Conservation (phyloP, 345 rosid genomes). For the Populus alba region DNA sequence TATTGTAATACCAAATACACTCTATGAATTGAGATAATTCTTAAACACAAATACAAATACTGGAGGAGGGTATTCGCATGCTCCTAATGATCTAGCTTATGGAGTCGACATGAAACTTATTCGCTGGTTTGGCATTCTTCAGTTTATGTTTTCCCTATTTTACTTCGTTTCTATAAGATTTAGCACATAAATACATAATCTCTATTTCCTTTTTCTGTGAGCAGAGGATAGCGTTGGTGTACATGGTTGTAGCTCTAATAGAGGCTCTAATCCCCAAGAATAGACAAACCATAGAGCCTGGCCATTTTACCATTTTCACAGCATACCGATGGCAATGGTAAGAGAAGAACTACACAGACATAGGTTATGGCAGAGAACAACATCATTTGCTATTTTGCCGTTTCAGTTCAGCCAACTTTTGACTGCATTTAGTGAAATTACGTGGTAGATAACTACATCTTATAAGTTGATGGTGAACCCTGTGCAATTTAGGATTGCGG, state of each 20-base stretch:
- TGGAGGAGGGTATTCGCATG: slow-evolving; percentile 80
- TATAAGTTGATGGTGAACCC: background rate
- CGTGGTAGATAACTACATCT: too few species aligned
- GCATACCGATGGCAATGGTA: slow-evolving; percentile 69
- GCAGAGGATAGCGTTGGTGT: slow-evolving; percentile 68
- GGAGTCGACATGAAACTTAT: slow-evolving; percentile 69
- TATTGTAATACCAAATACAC: too few species aligned
- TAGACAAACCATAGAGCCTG: slow-evolving; percentile 43
- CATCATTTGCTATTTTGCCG: background rate
- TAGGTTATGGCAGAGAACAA: too few species aligned
- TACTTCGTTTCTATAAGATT: background rate
- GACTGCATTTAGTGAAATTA: too few species aligned
- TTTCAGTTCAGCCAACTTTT: background rate
- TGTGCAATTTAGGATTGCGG: slow-evolving; percentile 42
- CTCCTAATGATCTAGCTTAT: slow-evolving; percentile 50
- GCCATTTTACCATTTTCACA: slow-evolving; percentile 45
- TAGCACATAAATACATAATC: background rate
- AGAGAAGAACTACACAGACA: background rate
- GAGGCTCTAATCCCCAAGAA: slow-evolving; percentile 52
- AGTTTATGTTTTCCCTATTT: slow-evolving; percentile 31
- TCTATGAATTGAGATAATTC: too few species aligned
- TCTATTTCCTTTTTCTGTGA: background rate
- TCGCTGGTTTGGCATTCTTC: slow-evolving; percentile 69
- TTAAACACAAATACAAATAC: slow-evolving; percentile 15
- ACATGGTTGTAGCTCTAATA: slow-evolving; percentile 53